phyloP scores from a whole-genome alignment of 208 protist genomes.

The Leishmania aethiopica region DNA sequence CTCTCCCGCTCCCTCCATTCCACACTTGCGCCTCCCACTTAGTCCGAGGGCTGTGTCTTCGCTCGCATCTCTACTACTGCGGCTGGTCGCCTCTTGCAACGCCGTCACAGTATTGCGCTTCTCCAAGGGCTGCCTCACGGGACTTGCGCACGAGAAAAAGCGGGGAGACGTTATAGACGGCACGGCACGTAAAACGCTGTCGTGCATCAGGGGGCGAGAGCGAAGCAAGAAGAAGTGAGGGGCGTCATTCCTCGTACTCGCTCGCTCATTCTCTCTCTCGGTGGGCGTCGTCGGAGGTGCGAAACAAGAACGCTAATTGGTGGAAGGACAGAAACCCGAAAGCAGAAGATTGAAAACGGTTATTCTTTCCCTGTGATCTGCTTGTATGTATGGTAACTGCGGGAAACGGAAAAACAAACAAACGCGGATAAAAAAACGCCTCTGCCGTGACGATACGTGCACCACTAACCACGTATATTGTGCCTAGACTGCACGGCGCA shows the following conservation, averaged over 20 bases:
- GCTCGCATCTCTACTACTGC: background rate
- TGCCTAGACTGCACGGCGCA: background rate
- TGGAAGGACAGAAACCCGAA: background rate
- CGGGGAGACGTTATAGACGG: background rate
- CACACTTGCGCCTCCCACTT: background rate
- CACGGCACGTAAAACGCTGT: background rate
- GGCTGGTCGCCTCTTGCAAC: background rate
- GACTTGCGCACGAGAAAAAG: background rate
- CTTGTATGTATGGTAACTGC: background rate
- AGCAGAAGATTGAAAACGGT: background rate
- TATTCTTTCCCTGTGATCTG: background rate
- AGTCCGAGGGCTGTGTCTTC: background rate
- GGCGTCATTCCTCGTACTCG: background rate
- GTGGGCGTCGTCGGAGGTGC: background rate
- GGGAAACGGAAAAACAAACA: background rate
- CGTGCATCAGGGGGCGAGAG: background rate
- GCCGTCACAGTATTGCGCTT: background rate
- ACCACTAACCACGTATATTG: conserved; percentile 7
- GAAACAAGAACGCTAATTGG: background rate
- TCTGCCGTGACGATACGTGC: background rate
- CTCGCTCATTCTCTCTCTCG: background rate
- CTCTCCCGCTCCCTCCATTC: background rate
- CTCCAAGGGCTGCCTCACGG: background rate
- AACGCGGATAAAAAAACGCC: background rate
- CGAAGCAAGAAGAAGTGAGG: background rate